Percentiles rank a stretch among this genome's conserved stretches.
Evolutionary conservation across 768 basidiomycete genomes (phyloP).

Genomic region (Boletus sensibilis): DNA sequence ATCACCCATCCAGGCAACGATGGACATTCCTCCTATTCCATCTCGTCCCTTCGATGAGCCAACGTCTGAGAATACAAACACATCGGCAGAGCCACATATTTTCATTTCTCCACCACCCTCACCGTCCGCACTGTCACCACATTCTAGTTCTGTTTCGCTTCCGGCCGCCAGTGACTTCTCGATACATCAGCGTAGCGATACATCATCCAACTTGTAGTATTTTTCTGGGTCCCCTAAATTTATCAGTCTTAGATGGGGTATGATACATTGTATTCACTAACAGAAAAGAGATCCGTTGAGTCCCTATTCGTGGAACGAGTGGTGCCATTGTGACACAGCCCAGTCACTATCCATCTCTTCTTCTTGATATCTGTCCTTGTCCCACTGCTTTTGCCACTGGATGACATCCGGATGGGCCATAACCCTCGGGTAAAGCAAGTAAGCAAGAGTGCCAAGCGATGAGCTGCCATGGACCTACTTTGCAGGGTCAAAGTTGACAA

Average conservation of each 20-base stretch:
- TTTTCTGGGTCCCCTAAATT: constrained; percentile 3
- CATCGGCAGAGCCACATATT: constrained; percentile 8
- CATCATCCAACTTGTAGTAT: constrained; percentile 15
- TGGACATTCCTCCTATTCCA: constrained; percentile 31
- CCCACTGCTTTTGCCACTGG: constrained; percentile 32
- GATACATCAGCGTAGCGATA: constrained; percentile 9
- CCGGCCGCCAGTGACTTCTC: constrained; percentile 6
- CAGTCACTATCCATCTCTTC: constrained; percentile 37
- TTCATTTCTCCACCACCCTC: constrained; percentile 20
- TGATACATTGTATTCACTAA: constrained; percentile 6
- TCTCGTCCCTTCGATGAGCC: constrained; percentile 28
- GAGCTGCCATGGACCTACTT: constrained; percentile 23
- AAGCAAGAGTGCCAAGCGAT: not conserved
- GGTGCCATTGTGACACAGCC: constrained; percentile 33
- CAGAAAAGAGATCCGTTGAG: not conserved
- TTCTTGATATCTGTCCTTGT: constrained; percentile 24
- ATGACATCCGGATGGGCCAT: constrained; percentile 37
- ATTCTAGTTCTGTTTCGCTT: constrained; percentile 16
- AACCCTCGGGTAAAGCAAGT: constrained; percentile 25
- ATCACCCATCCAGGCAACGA: constrained; percentile 46
- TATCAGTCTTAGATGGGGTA: not conserved
- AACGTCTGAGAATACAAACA: constrained; percentile 1
- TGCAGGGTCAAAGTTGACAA: constrained; percentile 35
- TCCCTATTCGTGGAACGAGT: constrained; percentile 23
- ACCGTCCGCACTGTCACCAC: constrained; percentile 14